phyloP scores from a whole-genome alignment of 2,329 filamentous ascomycete species.

The Drechslerella stenobrocha region DNA sequence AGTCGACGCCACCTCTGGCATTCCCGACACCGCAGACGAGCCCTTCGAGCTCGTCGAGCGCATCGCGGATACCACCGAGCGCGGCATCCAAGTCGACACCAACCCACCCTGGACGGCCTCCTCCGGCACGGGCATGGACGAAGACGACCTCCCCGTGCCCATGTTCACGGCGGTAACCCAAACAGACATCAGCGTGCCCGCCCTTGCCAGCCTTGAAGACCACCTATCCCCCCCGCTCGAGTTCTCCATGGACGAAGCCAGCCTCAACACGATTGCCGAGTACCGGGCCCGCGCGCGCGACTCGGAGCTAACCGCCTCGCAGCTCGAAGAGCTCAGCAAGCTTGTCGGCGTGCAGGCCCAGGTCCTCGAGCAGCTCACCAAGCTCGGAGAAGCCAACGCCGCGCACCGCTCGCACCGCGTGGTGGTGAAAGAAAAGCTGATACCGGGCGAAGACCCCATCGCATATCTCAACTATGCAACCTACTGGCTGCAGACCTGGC shows the following conservation, averaged over 20 bases:
- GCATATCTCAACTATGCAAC: conserved; percentile 46
- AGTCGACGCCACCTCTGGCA: not conserved
- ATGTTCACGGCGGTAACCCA: conserved; percentile 41
- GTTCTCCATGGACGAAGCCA: conserved; percentile 43
- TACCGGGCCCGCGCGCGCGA: conserved; percentile 39
- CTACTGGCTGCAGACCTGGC: conserved; percentile 42
- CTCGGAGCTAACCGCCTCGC: conserved; percentile 31
- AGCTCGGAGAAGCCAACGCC: conserved; percentile 38
- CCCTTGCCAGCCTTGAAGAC: conserved; percentile 24
- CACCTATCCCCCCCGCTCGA: conserved; percentile 31
- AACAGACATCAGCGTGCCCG: conserved; percentile 20
- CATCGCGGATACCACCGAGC: conserved; percentile 30
- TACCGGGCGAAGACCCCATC: conserved; percentile 35
- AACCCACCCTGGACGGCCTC: conserved; percentile 15
- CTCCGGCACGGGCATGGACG: conserved; percentile 28
- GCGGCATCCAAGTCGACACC: conserved; percentile 27
- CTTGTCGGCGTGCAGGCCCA: conserved; percentile 36
- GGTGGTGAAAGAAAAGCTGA: conserved; percentile 28
- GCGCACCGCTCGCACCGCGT: conserved; percentile 24
- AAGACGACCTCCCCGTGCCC: conserved; percentile 25
- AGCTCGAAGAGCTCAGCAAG: conserved; percentile 29
- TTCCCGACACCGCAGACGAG: conserved; percentile 24
- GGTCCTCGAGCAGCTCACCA: conserved; percentile 33
- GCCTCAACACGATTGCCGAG: conserved; percentile 29
- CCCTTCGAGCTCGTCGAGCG: conserved; percentile 40